These are phyloP conservation scores for Lichenothelia convexa DNA, from an alignment of 495 filamentous ascomycete species.

Conservation along the genomic window DNA sequence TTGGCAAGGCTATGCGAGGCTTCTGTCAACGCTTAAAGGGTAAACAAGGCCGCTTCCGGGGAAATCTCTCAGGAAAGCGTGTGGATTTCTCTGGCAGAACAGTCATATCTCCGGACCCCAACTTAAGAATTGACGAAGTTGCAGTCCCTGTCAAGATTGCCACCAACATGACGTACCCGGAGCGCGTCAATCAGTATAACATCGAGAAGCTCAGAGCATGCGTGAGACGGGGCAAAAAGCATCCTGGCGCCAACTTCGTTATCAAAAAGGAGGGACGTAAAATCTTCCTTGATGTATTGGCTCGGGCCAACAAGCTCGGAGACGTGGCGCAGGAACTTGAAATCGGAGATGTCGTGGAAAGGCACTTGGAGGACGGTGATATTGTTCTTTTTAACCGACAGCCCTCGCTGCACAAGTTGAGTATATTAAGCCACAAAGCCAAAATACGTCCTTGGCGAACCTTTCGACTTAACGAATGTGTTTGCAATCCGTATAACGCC, in stretches of 20 bases:
- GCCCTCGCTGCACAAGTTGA: constrained; percentile 92
- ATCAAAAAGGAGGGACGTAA: constrained; percentile 55
- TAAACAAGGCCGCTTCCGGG: constrained; percentile 92
- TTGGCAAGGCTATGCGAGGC: constrained; percentile 67
- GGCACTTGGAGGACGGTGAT: constrained; percentile 89
- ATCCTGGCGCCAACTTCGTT: constrained; percentile 76
- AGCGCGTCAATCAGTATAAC: constrained; percentile 66
- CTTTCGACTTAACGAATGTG: constrained; percentile 94
- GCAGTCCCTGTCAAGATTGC: constrained; percentile 79
- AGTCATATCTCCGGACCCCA: constrained; percentile 94
- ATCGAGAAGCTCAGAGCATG: constrained; percentile 58
- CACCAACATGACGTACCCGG: constrained; percentile 86
- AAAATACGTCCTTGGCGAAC: constrained; percentile 92
- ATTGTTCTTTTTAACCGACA: constrained; percentile 97
- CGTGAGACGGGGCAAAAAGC: constrained; percentile 55
- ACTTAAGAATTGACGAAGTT: constrained; percentile 82
- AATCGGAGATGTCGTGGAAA: constrained; percentile 77
- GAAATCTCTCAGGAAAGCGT: constrained; percentile 92
- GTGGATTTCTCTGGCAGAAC: constrained; percentile 96
- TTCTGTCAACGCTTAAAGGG: constrained; percentile 92
- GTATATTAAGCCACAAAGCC: constrained; percentile 84
- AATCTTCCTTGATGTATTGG: constrained; percentile 35
- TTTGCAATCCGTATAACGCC: constrained; percentile 95
- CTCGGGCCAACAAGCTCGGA: constrained; percentile 42
- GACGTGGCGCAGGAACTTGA: constrained; percentile 49